These are phyloP conservation scores for Lipomyces sp. DNA, from an alignment of 805 yeast species.

Conservation along the genomic window DNA sequence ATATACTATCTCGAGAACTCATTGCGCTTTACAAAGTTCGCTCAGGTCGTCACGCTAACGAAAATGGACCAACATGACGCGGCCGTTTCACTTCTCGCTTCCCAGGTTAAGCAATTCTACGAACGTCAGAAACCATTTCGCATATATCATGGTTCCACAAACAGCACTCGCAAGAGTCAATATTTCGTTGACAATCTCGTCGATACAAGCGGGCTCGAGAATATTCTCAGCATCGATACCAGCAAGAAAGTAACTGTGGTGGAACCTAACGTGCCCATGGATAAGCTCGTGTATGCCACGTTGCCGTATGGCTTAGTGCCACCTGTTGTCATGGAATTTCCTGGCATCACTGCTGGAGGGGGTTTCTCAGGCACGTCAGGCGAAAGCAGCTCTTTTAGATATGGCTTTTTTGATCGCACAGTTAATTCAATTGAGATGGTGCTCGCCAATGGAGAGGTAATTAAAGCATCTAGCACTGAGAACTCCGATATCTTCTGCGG, in stretches of 20 bases:
- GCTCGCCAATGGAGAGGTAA: slow-evolving; percentile 10
- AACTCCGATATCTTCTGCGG: slow-evolving; percentile 13
- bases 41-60: no score
- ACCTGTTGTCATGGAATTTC: slow-evolving; percentile 13
- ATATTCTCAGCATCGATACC: slow-evolving; percentile 5
- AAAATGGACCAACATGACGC: slow-evolving; percentile 7
- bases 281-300: slow-evolving; percentile 10
- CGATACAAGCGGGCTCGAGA: slow-evolving; percentile 5
- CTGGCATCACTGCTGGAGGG: slow-evolving; percentile 15
- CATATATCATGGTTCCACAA: slow-evolving; percentile 14
- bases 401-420: slow-evolving; percentile 11
- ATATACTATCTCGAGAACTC: no score
- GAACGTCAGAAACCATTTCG: slow-evolving; percentile 13
- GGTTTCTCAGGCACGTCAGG: slow-evolving; percentile 12
- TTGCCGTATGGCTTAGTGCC: slow-evolving; percentile 4
- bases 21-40: no score
- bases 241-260: slow-evolving; percentile 4
- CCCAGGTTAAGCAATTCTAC: slow-evolving; percentile 11
- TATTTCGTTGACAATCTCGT: slow-evolving; percentile 4
- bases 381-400: slow-evolving; percentile 13
- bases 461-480: slow-evolving; percentile 10
- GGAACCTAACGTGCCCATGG: slow-evolving; percentile 14
- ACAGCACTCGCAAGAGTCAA: slow-evolving; percentile 12
- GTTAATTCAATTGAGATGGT: slow-evolving; percentile 12
- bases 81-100: slow-evolving; percentile 8